phyloP scores from a whole-genome alignment of 768 basidiomycete species.

The Amanita pallidorosea region DNA sequence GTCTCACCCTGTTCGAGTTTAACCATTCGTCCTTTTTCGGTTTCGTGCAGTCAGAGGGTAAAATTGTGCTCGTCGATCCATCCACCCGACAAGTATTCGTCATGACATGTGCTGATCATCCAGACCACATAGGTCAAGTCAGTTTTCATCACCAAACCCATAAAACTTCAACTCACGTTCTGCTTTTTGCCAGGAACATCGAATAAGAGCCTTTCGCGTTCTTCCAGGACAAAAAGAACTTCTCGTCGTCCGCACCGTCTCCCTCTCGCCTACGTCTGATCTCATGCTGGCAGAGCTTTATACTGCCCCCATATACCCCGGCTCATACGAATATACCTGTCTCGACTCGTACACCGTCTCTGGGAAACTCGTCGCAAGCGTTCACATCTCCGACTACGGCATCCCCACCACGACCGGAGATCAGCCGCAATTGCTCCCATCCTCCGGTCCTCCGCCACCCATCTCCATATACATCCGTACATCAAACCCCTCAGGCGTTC shows the following conservation, averaged over 20 bases:
- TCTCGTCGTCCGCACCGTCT: constrained; percentile 36
- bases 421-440: constrained; percentile 16
- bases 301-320: constrained; percentile 11
- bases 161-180: too few species aligned
- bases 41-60: constrained; percentile 3
- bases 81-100: constrained; percentile 6
- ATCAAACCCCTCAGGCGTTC: constrained; percentile 17
- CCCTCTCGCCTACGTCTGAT: constrained; percentile 10
- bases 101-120: constrained; percentile 26
- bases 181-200: constrained; percentile 26
- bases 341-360: constrained; percentile 15
- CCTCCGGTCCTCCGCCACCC: constrained; percentile 21
- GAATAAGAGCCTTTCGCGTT: constrained; percentile 40
- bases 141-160: constrained; percentile 5
- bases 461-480: constrained; percentile 28
- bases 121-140: constrained; percentile 14
- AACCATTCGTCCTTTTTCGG: constrained; percentile 14
- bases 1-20: constrained; percentile 31
- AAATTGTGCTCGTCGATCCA: constrained; percentile 4
- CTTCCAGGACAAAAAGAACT: constrained; percentile 41
- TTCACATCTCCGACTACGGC: constrained; percentile 31
- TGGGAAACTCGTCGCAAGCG: constrained; percentile 13
- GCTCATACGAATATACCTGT: constrained; percentile 7
- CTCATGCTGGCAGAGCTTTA: constrained; percentile 20
- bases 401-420: constrained; percentile 18